A percentile compares a stretch with the other conserved stretches of the same genome.
Evolutionary conservation across 2,329 filamentous ascomycete genomes (phyloP).

Genomic region (Pseudogymnoascus sp.): DNA sequence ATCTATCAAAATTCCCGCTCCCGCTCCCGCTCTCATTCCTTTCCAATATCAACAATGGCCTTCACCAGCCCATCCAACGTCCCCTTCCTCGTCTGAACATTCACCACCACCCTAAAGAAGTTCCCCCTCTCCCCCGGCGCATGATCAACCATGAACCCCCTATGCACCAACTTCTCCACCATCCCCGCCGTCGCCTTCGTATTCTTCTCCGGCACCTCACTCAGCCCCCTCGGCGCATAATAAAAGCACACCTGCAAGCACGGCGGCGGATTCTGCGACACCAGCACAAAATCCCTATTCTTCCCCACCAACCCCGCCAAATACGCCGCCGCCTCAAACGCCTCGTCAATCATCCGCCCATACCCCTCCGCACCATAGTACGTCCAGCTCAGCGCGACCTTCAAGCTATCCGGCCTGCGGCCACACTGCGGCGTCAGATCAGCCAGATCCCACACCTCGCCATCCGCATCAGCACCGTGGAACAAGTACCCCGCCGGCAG

Average conservation of each 20-base stretch:
- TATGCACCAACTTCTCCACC: constrained; percentile 42
- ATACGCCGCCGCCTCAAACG: constrained; percentile 62
- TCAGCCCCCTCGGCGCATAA: constrained; percentile 54
- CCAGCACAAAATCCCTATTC: constrained; percentile 55
- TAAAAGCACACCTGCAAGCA: constrained; percentile 97
- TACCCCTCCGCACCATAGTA: constrained; percentile 80
- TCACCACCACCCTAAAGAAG: constrained; percentile 63
- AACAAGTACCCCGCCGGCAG: constrained; percentile 82
- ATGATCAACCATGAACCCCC: constrained; percentile 59
- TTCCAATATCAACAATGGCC: constrained; percentile 39
- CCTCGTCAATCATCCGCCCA: constrained; percentile 57
- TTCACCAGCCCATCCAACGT: constrained; percentile 55
- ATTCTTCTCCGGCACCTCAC: constrained; percentile 36
- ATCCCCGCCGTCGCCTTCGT: constrained; percentile 47
- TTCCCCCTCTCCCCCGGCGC: constrained; percentile 45
- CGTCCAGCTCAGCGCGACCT: constrained; percentile 80
- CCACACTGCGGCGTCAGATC: constrained; percentile 93
- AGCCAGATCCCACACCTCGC: constrained; percentile 76
- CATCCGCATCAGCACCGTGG: constrained; percentile 49
- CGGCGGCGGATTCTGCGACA: constrained; percentile 68
- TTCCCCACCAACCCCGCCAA: constrained; percentile 52
- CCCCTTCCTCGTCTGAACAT: constrained; percentile 48
- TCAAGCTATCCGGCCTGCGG: constrained; percentile 73
- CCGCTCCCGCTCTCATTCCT: background rate
- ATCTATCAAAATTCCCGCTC: background rate